Evolutionary conservation across 805 yeast species (phyloP), one percentile per base, ranked within the genome.

Genomic region (Cyberlindnera veronae): DNA sequence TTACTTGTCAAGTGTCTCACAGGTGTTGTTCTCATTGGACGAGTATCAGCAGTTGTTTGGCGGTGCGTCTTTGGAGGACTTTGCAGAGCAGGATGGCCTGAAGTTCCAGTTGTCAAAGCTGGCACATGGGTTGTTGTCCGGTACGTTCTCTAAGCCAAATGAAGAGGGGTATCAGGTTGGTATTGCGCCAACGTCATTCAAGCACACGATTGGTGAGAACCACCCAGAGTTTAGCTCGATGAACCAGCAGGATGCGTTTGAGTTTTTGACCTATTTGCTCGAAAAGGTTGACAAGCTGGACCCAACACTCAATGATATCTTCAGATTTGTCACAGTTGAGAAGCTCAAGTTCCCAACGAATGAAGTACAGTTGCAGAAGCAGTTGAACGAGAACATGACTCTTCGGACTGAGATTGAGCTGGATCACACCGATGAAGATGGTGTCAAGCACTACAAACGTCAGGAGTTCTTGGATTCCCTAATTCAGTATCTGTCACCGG

Each of bases 171-270:
- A 80, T 58, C 93, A 87, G 56, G 55, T 67, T 29, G 97, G 98
- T 5, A 71, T 93, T 15, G 74, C 77, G 38, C 96, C 96, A 0
- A 67, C 76, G 1, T 71, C 83, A 34, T 81, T 93, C 62, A 91
- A 91, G 59, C 67, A 76, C 8, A 65, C 88, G 19, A 69, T 93
- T 38, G 96, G 96, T 4, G 73, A 74, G 36, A 77, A 77, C 27
- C 95, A 93, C 60, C 69, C 70, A 14, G 99, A 93, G 55, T 93
- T 93, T 53, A 71, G 81, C 32, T 81, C 95, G 0, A 85, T 81
- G 72, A 77, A 80, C 51, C 99, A 93, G 58, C 99, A 93, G 61
- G 99, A 93, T 66, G 93, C 98, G 0, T 84, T 81, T 67, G 99
- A 93, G 60, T 93, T 89, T 57, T 74, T 89, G 62, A 63, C 77